Evolutionary conservation across 108 stramenopile species (phyloP).

Genomic region (Skeletonema potamos): DNA sequence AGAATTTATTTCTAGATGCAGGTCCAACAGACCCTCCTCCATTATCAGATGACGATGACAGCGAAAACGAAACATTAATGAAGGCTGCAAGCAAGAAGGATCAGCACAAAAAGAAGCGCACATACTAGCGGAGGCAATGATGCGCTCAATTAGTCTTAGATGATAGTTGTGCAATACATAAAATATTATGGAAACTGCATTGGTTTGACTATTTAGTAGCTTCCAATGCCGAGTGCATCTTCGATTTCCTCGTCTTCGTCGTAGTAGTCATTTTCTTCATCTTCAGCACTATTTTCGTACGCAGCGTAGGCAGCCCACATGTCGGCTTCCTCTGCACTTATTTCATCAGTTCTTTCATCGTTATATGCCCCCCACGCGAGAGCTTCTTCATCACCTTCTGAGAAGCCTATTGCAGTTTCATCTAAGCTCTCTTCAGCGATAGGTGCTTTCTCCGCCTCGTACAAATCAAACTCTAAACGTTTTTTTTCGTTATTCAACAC

Average conservation of each 20-base stretch:
- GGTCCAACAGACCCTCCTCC: conserved; percentile 41
- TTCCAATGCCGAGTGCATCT: conserved; percentile 73
- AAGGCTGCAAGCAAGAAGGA: not conserved
- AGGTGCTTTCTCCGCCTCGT: conserved; percentile 18
- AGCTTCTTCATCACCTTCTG: conserved; percentile 30
- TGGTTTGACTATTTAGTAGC: conserved; percentile 45
- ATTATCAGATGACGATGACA: conserved; percentile 5
- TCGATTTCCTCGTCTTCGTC: conserved; percentile 84
- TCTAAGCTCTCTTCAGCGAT: not conserved
- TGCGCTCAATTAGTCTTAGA: not conserved
- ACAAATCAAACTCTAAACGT: conserved; percentile 62
- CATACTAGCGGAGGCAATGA: not conserved
- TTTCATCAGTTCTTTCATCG: conserved; percentile 7
- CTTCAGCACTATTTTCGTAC: conserved; percentile 13
- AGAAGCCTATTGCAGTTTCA: not conserved
- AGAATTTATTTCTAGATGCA: conserved; percentile 74
- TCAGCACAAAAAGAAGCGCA: not conserved
- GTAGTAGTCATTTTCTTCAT: conserved; percentile 55
- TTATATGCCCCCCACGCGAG: conserved; percentile 28
- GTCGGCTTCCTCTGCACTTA: conserved; percentile 39
- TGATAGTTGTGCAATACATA: not conserved
- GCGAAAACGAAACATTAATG: not conserved
- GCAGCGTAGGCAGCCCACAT: conserved; percentile 56
- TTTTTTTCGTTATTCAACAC: conserved; percentile 57
- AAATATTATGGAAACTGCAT: not conserved